Evolutionary conservation across 805 yeast genomes (phyloP), one percentile per base, ranked within the genome.

Genomic region (Ogataea ganodermae): DNA sequence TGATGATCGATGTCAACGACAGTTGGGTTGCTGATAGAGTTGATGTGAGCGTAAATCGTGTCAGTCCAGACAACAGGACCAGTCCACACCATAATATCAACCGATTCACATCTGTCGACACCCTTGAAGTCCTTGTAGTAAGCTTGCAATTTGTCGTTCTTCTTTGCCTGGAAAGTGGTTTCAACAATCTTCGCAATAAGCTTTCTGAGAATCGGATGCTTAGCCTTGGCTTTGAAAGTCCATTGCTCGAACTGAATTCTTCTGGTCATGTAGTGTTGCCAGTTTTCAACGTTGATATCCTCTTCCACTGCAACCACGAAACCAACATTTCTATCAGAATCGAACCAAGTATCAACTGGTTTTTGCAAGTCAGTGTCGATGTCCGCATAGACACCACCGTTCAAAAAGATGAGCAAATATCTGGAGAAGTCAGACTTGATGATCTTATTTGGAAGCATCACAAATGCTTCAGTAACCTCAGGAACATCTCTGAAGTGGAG

Each of bases 51-150:
- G 64, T 85, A 75, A 10, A 85, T 75, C 9, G 82, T 80, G 61
- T 86, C 92, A 1, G 95, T 83, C 83, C 89, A 86, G 21, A 81
- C 69, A 35, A 89, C 94, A 38, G 86, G 80, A 9, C 95, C 95
- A 0, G 94, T 84, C 89, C 89, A 84, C 57, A 74, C 78, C 72
- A 81, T 79, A 45, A 84, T 80, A 53, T 79, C 84, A 48, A 70
- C 61, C 2, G 69, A 62, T 16, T 62, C 57, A 49, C 71, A 67
- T 51, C 63, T 60, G 51, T 67, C 71, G 32, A 67, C 69, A 33
- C 65, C 69, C 44, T 63, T 65, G 48, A 67, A 67, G 55, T 67
- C 70, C 49, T 65, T 64, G 45, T 66, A 66, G 39, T 66, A 66
- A 21, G 70, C 70, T 44, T 59, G 63, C 49, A 67, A 54, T 46